phyloP scores from a whole-genome alignment of 1,284 basidiomycete genomes.

The Xanthoconium separans region DNA sequence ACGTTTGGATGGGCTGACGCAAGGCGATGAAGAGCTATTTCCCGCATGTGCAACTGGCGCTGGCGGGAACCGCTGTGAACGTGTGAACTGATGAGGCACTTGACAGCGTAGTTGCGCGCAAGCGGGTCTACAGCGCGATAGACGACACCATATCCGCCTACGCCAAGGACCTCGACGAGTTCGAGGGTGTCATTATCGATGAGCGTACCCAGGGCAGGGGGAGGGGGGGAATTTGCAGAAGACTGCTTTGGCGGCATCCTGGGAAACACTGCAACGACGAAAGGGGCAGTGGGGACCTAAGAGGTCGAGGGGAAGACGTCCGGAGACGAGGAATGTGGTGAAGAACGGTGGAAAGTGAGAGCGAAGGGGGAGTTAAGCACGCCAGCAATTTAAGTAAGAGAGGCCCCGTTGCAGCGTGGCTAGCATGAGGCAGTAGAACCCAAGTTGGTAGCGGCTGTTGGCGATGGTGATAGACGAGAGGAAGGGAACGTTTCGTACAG shows the following conservation, averaged over 20 bases:
- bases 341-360: constrained; percentile 24
- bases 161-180: constrained; percentile 87
- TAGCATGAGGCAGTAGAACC: constrained; percentile 53
- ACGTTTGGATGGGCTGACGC: constrained; percentile 87
- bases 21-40: constrained; percentile 85
- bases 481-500: constrained; percentile 29
- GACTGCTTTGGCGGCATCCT: constrained; percentile 47
- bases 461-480: constrained; percentile 32
- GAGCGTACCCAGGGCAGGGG: constrained; percentile 70
- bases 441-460: constrained; percentile 29
- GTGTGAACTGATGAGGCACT: constrained; percentile 73
- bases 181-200: constrained; percentile 84
- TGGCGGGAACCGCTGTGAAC: constrained; percentile 55
- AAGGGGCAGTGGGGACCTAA: constrained; percentile 19
- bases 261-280: constrained; percentile 19
- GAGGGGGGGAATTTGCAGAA: constrained; percentile 47
- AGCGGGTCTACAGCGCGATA: constrained; percentile 78
- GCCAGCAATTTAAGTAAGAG: constrained; percentile 46
- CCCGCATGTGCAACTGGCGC: constrained; percentile 71
- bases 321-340: constrained; percentile 24
- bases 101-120: constrained; percentile 81
- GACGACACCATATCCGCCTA: constrained; percentile 95
- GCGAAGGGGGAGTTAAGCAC: constrained; percentile 31
- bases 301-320: constrained; percentile 26
- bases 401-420: constrained; percentile 53